Percentiles rank a stretch among this genome's conserved stretches.
phyloP scores from a whole-genome alignment of 1,284 basidiomycete species.

The Cutaneotrichosporon arboriforme region DNA sequence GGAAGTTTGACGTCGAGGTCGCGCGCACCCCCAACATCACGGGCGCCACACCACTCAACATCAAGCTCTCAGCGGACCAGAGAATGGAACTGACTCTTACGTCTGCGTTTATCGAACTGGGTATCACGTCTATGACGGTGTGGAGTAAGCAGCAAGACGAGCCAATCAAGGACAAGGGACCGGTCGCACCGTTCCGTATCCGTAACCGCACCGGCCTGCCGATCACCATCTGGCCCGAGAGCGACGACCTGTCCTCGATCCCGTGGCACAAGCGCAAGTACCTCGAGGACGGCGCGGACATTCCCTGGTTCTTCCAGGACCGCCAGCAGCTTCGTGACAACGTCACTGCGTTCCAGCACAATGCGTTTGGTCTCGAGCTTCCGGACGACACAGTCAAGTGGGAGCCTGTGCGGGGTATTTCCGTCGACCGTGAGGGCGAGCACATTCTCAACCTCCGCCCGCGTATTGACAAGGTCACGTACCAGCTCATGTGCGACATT shows the following conservation, averaged over 20 bases:
- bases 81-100: slow-evolving; percentile 89
- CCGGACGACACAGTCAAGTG: slow-evolving; percentile 68
- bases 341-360: slow-evolving; percentile 69
- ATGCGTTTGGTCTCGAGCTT: slow-evolving; percentile 76
- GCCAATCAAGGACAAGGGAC: slow-evolving; percentile 69
- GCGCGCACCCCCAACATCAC: slow-evolving; percentile 40
- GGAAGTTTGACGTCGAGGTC: slow-evolving; percentile 68
- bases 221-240: slow-evolving; percentile 74
- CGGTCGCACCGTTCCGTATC: slow-evolving; percentile 88
- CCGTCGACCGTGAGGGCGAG: slow-evolving; percentile 92
- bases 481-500: slow-evolving; percentile 85
- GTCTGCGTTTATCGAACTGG: slow-evolving; percentile 83
- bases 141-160: slow-evolving; percentile 69
- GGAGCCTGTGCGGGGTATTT: slow-evolving; percentile 83
- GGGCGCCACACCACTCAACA: slow-evolving; percentile 55
- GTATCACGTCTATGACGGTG: slow-evolving; percentile 65
- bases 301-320: slow-evolving; percentile 97
- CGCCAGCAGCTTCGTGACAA: slow-evolving; percentile 93
- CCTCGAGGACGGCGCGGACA: slow-evolving; percentile 62
- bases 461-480: slow-evolving; percentile 64
- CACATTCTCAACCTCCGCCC: slow-evolving; percentile 82
- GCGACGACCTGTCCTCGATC: slow-evolving; percentile 23
- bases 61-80: slow-evolving; percentile 70
- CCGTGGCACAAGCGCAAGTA: slow-evolving; percentile 34
- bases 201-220: slow-evolving; percentile 83